Base-by-base conservation (phyloP, 164 flowering plant species). In the Aristolochia contorta region DNA sequence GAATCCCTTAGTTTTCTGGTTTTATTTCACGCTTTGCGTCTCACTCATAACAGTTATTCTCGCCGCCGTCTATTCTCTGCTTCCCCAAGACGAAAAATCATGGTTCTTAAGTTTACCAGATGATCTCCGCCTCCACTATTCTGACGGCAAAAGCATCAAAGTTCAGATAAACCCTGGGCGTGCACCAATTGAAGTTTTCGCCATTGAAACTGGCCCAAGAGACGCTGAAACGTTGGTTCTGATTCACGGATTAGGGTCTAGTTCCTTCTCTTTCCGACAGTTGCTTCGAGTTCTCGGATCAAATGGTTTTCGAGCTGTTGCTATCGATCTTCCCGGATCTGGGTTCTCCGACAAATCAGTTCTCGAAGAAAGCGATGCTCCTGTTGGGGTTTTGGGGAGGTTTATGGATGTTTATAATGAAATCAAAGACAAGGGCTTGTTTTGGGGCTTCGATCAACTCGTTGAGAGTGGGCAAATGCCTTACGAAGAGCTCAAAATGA, bases 391-490 rank as follows among this genome's bases (percentile, higher is more conserved):
- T 62, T 72, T 84, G 8, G 82, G 71, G 65, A 68, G 78, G 81
- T 9, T 88, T 69, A 64, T 58, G 73, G 86, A 80, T 30, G 74
- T 83, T 46, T 87, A 79, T 57, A 51, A 68, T 65, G 81, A 80
- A 43, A 87, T 92, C 59, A 73, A 71, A 53, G 93, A 85, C 58
- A 89, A 92, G 74, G 98, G 98, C 33, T 16, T 92, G 24, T 92
- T 92, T 72, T 92, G 89, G 92, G 96, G 91, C 0, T 89, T 92
- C 72, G 98, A 92, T 84, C 78, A 78, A 67, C 78, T 89, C 54
- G 67, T 92, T 67, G 95, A 86, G 60, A 80, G 82, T 19, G 98
- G 98, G 60, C 69, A 80, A 59, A 69, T 89, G 13, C 84, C 93
- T 16, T 84, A 81, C 58, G 86, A 87, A 50, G 86, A 82, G 58